Conservation (phyloP, 352 stramenopile genomes). For the Globisporangium mamillatum region DNA sequence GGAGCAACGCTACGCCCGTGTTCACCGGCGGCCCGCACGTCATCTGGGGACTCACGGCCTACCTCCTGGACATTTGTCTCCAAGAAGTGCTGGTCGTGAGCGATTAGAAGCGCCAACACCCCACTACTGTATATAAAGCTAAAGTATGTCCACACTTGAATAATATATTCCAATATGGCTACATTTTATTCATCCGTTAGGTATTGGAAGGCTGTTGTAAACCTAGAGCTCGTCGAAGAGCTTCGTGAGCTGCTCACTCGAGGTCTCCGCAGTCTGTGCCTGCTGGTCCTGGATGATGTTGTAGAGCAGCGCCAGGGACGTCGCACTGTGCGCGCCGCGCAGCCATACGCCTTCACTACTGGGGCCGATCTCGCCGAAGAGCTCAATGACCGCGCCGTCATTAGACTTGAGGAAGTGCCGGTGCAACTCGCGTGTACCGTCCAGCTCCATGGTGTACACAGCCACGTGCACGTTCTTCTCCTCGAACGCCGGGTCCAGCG, state of each 20-base stretch:
- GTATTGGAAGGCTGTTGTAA: not conserved
- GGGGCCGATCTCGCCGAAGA: constrained; percentile 66
- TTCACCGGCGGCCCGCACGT: constrained; percentile 94
- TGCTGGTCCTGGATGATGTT: constrained; percentile 54
- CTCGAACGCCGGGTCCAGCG: constrained; percentile 52
- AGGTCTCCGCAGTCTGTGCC: not conserved
- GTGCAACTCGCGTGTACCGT: constrained; percentile 58
- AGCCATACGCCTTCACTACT: constrained; percentile 38
- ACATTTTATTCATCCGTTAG: not conserved
- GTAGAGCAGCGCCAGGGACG: constrained; percentile 46
- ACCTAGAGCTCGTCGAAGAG: constrained; percentile 13
- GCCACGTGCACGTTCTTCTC: constrained; percentile 77
- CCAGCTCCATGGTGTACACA: constrained; percentile 74
- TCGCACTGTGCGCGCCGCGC: constrained; percentile 26
- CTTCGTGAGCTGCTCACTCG: constrained; percentile 2
- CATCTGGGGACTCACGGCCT: constrained; percentile 96
- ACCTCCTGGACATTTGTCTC: constrained; percentile 91
- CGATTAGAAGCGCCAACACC: not conserved
- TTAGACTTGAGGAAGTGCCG: constrained; percentile 85
- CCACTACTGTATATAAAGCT: not conserved
- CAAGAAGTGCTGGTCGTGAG: constrained; percentile 59
- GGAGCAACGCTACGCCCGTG: constrained; percentile 84
- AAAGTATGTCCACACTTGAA: not conserved
- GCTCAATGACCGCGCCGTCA: constrained; percentile 84
- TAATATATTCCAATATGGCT: constrained; percentile 5